Base-by-base conservation (phyloP, 2,329 filamentous ascomycete genomes). In the Colletotrichum sp. region DNA sequence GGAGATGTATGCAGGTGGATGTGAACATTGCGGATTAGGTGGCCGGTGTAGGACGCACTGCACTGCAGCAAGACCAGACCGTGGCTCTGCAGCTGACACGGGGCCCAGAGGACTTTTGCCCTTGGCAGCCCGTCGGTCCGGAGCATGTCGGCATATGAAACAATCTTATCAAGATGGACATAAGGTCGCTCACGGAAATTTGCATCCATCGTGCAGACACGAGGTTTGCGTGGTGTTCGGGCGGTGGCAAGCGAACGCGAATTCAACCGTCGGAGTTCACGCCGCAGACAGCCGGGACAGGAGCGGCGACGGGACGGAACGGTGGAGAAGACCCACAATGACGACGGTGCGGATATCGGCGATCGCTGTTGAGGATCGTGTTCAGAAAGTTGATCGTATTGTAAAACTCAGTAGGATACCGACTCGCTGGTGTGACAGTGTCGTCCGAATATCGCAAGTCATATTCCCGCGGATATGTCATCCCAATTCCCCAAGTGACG, bases 21-120 rank as follows among this genome's bases (percentile, higher is more conserved):
- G 34, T 32, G 56, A 7, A 9, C 38, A 28, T 48, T 16, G 69
- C 26, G 56, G 55, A 18, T 30, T n/a, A 58, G 26, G n/a, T 18
- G 62, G 21, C 28, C 59, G 61, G 14, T 48, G 62, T 48, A 64
- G 73, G 64, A 67, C 48, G 61, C n/a, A 32, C 14, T 43, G 63
- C 70, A 30, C 24, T 12, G 28, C 18, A 43, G 55, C 55, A 55
- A 59, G 63, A 24, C 55, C 24, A 58, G 55, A 62, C 61, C 55
- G 67, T 74, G 67, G 71, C 71, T 59, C n/a, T 55, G 34, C 43
- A 38, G 69, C 69, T 75, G 63, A 73, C 73, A 66, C 58, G 26
- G 12, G 59, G 59, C 4, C 21, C 7, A 24, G 55, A 52, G 38
- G 32, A 30, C 21, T n/a, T 18, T 64, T 55, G 43, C 26, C 26